phyloP scores from a whole-genome alignment of 768 basidiomycete genomes.

The Termitomyces sp. region DNA sequence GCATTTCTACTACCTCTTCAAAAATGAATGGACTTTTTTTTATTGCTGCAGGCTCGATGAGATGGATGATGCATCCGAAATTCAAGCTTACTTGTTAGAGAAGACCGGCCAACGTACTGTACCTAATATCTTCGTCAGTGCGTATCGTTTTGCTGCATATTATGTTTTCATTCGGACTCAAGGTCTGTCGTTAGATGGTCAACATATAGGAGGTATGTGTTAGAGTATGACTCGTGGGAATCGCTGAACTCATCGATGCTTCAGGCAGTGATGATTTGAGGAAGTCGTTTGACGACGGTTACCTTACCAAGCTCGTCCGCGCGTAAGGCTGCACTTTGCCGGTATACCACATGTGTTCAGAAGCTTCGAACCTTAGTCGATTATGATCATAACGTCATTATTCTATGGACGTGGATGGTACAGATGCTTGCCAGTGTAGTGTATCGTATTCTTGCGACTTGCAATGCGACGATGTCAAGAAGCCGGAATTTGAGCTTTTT shows the following conservation, averaged over 20 bases:
- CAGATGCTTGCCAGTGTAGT: too few relatives aligned
- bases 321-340: slow-evolving; percentile 20
- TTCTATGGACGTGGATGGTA: not conserved
- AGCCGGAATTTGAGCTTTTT: not conserved
- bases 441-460: too few relatives aligned
- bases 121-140: slow-evolving; percentile 75
- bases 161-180: not conserved
- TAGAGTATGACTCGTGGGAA: not conserved
- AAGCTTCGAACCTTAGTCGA: not conserved
- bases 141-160: slow-evolving; percentile 19
- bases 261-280: slow-evolving; percentile 35
- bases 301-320: slow-evolving; percentile 22
- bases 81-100: slow-evolving; percentile 58
- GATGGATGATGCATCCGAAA: slow-evolving; percentile 49
- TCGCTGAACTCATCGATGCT: not conserved
- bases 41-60: slow-evolving; percentile 51
- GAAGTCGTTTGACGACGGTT: slow-evolving; percentile 24
- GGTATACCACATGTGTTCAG: not conserved
- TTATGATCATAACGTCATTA: not conserved
- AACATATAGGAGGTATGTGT: slow-evolving; percentile 52
- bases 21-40: not conserved
- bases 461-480: not conserved
- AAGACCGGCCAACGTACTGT: slow-evolving; percentile 71
- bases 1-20: not conserved
- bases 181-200: slow-evolving; percentile 26